Evolutionary conservation across 2,329 filamentous ascomycete genomes (phyloP).

Genomic region (Monosporascus sp.): DNA sequence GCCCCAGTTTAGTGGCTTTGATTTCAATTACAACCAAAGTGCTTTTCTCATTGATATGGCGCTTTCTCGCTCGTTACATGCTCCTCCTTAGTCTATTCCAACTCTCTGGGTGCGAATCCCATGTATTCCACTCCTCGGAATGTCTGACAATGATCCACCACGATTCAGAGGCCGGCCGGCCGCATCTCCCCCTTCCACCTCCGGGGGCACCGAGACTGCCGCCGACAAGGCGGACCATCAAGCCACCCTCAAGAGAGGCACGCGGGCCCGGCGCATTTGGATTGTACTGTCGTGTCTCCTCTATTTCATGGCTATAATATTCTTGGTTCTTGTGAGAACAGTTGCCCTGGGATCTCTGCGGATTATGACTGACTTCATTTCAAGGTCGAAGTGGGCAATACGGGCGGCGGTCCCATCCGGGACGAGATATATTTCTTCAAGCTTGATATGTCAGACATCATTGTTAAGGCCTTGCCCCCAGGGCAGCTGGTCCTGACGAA

Average conservation of each 20-base stretch:
- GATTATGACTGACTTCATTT: neutral
- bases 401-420: constrained; percentile 55
- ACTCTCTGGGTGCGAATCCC: neutral
- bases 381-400: constrained; percentile 67
- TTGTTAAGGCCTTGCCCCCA: constrained; percentile 61
- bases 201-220: neutral
- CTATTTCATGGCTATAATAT: constrained; percentile 70
- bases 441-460: constrained; percentile 76
- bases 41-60: too few species aligned
- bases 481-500: constrained; percentile 68
- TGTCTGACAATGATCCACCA: neutral
- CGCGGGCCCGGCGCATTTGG: constrained; percentile 52
- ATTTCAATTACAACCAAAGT: too few species aligned
- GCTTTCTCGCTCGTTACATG: neutral
- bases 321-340: constrained; percentile 64
- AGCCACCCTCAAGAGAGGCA: constrained; percentile 39
- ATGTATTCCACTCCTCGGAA: neutral
- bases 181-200: neutral
- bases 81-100: neutral
- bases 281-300: constrained; percentile 61
- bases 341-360: neutral
- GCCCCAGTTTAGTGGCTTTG: too few species aligned
- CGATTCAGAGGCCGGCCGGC: neutral
- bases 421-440: constrained; percentile 77
- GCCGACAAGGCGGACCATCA: constrained; percentile 5